A percentile compares a stretch with the other conserved stretches of the same genome.
Evolutionary conservation across 1,284 basidiomycete genomes (phyloP).

Genomic region (Fomitopsis palustris): DNA sequence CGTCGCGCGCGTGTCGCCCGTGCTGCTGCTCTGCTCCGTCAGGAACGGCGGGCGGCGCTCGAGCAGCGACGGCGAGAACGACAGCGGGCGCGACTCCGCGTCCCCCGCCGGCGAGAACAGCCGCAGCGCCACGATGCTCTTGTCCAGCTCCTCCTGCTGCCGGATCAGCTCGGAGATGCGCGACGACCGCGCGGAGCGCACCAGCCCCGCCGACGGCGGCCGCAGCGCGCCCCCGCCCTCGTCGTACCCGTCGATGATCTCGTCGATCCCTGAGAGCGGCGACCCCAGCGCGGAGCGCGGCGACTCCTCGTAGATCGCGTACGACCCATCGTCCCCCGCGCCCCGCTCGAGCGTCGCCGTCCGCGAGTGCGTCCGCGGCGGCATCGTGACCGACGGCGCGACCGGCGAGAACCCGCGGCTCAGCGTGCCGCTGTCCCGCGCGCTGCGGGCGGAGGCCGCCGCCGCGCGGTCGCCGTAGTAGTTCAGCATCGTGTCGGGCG

Average conservation of each 20-base stretch:
- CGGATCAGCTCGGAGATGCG: constrained; percentile 49
- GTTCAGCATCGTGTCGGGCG: neutral
- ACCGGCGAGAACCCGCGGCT: neutral
- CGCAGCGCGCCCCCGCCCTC: neutral
- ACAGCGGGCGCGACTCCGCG: constrained; percentile 1
- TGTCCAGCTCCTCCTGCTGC: constrained; percentile 63
- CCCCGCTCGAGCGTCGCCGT: neutral
- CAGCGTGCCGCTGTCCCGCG: neutral
- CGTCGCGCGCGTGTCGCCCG: constrained; percentile 24
- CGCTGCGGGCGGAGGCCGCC: neutral
- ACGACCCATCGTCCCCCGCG: neutral
- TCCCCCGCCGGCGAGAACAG: constrained; percentile 38
- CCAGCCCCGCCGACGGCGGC: constrained; percentile 7
- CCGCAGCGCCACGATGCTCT: constrained; percentile 56
- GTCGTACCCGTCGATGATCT: constrained; percentile 3
- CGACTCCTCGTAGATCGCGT: neutral
- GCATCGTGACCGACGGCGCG: constrained; percentile 3
- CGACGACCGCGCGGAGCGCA: constrained; percentile 26
- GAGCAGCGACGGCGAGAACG: neutral
- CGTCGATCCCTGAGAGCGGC: constrained; percentile 1
- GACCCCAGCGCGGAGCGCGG: constrained; percentile 3
- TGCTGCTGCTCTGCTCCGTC: neutral
- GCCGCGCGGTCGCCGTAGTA: neutral
- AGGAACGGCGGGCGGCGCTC: neutral
- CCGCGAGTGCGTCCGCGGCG: constrained; percentile 6